phyloP scores from a whole-genome alignment of 179 eudicot species.

The Amaranthus tricolor region DNA sequence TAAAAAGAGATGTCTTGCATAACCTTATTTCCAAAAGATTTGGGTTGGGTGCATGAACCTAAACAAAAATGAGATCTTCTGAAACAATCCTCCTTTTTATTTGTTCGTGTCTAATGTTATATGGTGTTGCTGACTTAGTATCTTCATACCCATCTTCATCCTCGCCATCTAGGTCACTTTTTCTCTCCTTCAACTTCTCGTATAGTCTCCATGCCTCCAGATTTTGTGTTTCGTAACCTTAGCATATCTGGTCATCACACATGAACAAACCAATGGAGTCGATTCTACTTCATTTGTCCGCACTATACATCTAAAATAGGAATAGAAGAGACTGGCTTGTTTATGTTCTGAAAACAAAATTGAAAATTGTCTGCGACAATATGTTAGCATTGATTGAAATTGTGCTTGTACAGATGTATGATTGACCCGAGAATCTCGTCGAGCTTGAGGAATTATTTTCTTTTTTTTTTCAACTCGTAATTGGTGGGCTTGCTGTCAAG shows the following conservation, averaged over 20 bases:
- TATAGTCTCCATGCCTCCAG: background rate
- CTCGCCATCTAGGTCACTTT: background rate
- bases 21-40: no score
- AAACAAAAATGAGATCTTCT: no score
- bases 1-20: no score
- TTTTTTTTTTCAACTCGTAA: background rate
- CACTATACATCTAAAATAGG: no score
- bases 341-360: background rate
- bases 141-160: background rate
- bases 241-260: background rate
- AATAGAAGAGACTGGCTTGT: background rate
- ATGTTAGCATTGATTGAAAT: background rate
- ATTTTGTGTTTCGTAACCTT: background rate
- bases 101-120: no score
- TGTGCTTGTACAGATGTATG: constrained; percentile 28
- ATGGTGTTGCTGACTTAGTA: no score
- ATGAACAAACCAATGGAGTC: no score
- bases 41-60: no score
- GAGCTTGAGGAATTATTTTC: background rate
- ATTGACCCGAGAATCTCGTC: background rate
- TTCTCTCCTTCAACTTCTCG: background rate
- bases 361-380: background rate
- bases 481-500: constrained; percentile 2
- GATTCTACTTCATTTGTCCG: no score
- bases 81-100: no score